Base-by-base conservation (phyloP, 2,329 filamentous ascomycete species). In the Rhynchosporium graminicola region DNA sequence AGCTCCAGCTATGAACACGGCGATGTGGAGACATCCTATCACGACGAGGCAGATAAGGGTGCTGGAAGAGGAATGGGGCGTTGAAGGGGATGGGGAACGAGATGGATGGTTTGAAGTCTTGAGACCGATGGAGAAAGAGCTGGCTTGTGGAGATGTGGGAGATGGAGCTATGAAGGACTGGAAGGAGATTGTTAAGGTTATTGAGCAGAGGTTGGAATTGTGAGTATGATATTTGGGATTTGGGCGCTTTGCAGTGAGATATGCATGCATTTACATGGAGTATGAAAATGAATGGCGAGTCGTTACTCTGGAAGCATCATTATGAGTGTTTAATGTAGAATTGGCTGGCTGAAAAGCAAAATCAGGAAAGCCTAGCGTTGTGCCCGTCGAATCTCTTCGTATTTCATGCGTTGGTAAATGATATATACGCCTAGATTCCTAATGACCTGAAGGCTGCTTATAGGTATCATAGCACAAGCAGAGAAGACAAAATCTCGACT, bases 1-100 rank as follows among this genome's bases (percentile, higher is more conserved):
- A 0, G 90, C 90, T 2, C 87, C 88, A 1, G 87, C 89, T 36
- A 96, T 97, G 91, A 97, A 97, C 74, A 92, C 86, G 29, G 87
- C 88, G 3, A 97, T 97, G 93, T 96, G 90, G 89, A 80, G 82
- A 60, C 92, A 97, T 73, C 93, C 92, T 1, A 79, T 96, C 51
- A 97, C 93, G 0, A 81, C 77, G 56, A 85, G 83, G 66, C 91
- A 97, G 67, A 76, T 97, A 43, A 78, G 78, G 46, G 79, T 89
- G 0, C 77, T 97, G 52, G 82, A 87, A 66, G 83, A 89, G 54
- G 89, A 92, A 62, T 97, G 92, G 92, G 88, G 87, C 5, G 74
- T 82, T 52, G 61, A 48, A 47, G 82, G 88, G 47, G 87, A 91
- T 60, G 95, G 90, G 89, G 87, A 86, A 6, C 66, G 69, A 1